Percentiles rank a stretch among this genome's conserved stretches.
These are phyloP conservation scores for Nothophaeocryptopus gaeumannii DNA, from an alignment of 2,329 filamentous ascomycete genomes.

Conservation along the genomic window DNA sequence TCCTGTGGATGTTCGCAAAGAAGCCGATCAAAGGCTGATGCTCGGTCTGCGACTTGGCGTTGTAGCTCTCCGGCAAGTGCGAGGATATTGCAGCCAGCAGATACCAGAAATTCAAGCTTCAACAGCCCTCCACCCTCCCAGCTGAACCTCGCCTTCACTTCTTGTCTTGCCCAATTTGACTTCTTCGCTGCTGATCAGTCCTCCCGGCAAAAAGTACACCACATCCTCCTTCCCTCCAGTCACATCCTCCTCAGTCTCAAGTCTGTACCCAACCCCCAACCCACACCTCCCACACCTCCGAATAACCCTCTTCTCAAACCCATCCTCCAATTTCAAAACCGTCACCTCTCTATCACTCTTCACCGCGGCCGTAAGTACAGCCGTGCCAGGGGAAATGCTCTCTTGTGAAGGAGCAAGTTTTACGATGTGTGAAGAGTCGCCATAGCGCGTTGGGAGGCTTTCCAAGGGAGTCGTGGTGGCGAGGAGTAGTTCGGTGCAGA, in stretches of 20 bases:
- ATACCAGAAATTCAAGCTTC: no score
- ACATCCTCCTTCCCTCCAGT: conserved; percentile 47
- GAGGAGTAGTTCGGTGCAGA: conserved; percentile 64
- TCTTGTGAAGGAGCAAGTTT: conserved; percentile 40
- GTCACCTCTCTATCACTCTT: conserved; percentile 14
- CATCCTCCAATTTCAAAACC: conserved; percentile 46
- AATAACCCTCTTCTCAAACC: conserved; percentile 64
- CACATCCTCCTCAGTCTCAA: conserved; percentile 42
- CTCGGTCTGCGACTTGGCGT: no score
- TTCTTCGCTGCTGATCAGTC: conserved; percentile 56
- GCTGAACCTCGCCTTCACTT: conserved; percentile 2
- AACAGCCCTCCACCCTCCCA: neutral
- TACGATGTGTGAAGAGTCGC: conserved; percentile 58
- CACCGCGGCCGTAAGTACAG: conserved; percentile 20
- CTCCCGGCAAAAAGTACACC: conserved; percentile 61
- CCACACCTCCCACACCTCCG: conserved; percentile 61
- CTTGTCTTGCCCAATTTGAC: conserved; percentile 40
- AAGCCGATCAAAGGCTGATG: conserved; percentile 2
- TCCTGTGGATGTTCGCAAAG: conserved; percentile 24
- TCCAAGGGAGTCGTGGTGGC: conserved; percentile 55
- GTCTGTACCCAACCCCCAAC: conserved; percentile 60
- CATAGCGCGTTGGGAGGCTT: conserved; percentile 52
- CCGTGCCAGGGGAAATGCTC: conserved; percentile 17
- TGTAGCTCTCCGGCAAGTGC: no score
- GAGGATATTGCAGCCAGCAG: no score